Conservation (phyloP, 352 stramenopile species). For the Phytophthora boehmeriae region DNA sequence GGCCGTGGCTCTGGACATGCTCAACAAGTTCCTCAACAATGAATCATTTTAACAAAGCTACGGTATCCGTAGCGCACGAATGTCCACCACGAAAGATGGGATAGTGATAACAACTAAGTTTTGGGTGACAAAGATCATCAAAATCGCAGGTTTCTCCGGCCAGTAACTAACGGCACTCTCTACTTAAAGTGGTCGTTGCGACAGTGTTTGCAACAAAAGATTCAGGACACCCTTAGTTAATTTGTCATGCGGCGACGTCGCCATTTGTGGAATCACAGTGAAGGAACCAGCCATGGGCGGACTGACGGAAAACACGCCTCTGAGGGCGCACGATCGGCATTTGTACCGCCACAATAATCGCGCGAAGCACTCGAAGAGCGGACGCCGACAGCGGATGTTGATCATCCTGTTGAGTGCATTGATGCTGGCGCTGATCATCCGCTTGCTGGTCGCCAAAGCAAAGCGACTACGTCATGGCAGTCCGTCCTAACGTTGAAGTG, state of each 20-base stretch:
- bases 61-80: background rate
- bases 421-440: constrained; percentile 30
- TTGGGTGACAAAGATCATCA: background rate
- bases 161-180: background rate
- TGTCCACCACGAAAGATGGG: no score
- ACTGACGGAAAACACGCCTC: constrained; percentile 22
- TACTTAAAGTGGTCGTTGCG: background rate
- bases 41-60: constrained; percentile 26
- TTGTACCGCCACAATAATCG: constrained; percentile 21
- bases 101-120: no score
- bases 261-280: constrained; percentile 47
- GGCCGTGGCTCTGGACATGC: constrained; percentile 53
- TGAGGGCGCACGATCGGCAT: constrained; percentile 24
- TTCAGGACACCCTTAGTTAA: background rate
- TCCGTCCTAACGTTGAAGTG: constrained; percentile 6
- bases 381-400: constrained; percentile 11
- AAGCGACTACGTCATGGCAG: constrained; percentile 12
- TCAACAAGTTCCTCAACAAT: constrained; percentile 72
- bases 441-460: constrained; percentile 9
- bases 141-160: background rate
- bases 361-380: constrained; percentile 8
- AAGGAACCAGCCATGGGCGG: constrained; percentile 7
- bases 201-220: background rate
- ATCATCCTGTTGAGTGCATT: constrained; percentile 14
- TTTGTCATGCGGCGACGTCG: background rate